Base-by-base conservation (phyloP, 352 stramenopile genomes). In the Pythium myriotylum region DNA sequence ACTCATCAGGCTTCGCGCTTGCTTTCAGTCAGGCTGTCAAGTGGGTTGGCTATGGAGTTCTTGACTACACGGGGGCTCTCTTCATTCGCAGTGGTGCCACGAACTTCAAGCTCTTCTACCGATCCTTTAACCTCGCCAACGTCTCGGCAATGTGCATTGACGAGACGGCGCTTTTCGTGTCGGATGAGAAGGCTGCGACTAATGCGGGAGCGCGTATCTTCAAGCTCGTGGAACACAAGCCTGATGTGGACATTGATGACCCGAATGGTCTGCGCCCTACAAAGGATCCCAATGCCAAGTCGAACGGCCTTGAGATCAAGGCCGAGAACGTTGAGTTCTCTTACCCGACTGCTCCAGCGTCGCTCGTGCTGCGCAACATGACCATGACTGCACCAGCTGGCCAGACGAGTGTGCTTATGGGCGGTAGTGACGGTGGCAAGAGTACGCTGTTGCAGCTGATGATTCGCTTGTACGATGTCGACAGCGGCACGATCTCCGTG, bases 321-420 rank as follows among this genome's bases (percentile, higher is more conserved):
- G 85, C 86, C 55, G 42, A 57, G 14, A 63, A 84, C 49, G 73
- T 90, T 40, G 59, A 63, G 32, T 91, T 91, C 62, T 48, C 68
- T 16, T 91, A 91, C 58, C 81, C 81, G n/a, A 70, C 55, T 2
- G 67, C 80, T 27, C 77, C 79, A 2, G 58, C 84, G 0, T 65
- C 74, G 8, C 58, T 58, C 4, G 79, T 97, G 33, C 82, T 97
- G 40, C 70, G 81, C 14, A 61, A 71, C 48, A 77, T 97, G 46
- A 80, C 72, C 42, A 60, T 98, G 0, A 59, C 65, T 7, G 78
- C 81, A 50, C 41, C 59, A 10, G 73, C 77, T 19, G 83, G 88
- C n/a, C 22, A 69, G n/a, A 88, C 84, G 2, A 73, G 95, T 24
- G 92, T 90, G 9, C 65, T 98, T 4, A 84, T 96, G 35, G 92